Evolutionary conservation across 148 eudicot species (phyloP).

Genomic region (Vaccinium myrtillus): DNA sequence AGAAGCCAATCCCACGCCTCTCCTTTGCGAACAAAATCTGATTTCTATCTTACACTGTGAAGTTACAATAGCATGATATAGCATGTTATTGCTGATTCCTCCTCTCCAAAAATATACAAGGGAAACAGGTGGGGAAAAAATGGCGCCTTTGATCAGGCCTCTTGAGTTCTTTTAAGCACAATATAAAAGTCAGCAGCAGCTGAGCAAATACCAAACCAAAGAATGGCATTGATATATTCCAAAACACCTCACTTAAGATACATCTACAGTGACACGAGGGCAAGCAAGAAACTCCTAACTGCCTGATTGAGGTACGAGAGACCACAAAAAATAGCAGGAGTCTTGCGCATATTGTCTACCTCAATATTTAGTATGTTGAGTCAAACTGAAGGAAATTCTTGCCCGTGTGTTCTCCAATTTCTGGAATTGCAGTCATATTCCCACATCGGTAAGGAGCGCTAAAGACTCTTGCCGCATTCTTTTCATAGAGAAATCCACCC

Average conservation of each 20-base stretch:
- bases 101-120: not conserved
- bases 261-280: conserved; percentile 42
- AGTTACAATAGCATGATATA: not conserved
- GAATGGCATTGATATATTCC: conserved; percentile 41
- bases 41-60: not conserved
- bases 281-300: conserved; percentile 28
- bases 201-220: conserved; percentile 44
- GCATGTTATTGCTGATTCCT: not conserved
- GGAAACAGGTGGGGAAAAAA: not conserved
- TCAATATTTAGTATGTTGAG: conserved; percentile 92
- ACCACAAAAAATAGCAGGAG: conserved; percentile 92
- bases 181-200: not conserved
- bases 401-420: conserved; percentile 92
- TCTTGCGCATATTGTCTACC: conserved; percentile 82
- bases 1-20: not conserved
- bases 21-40: not conserved
- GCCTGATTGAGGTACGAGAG: conserved; percentile 13
- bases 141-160: not conserved
- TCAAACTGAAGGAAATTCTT: conserved; percentile 92
- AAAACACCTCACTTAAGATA: conserved; percentile 32
- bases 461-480: conserved; percentile 87
- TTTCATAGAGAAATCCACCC: conserved; percentile 44
- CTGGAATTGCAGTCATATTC: conserved; percentile 89
- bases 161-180: not conserved
- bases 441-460: conserved; percentile 94